Evolutionary conservation across 1,284 basidiomycete genomes (phyloP).

Genomic region (Farysia itapuensis): DNA sequence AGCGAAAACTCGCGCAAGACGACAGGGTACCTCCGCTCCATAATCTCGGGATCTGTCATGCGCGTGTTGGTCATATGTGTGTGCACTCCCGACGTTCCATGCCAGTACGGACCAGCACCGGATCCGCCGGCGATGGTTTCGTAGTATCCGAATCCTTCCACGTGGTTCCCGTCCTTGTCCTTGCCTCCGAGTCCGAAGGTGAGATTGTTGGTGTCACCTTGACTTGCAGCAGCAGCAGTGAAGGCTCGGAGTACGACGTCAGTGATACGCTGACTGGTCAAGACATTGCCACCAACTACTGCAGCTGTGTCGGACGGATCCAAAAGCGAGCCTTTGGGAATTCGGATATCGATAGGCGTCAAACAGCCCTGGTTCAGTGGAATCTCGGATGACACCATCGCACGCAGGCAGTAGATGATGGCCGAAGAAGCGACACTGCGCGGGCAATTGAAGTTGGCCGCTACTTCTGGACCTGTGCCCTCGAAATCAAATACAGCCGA

Average conservation of each 20-base stretch:
- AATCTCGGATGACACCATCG: slow-evolving; percentile 88
- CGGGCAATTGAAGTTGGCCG: slow-evolving; percentile 81
- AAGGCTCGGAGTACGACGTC: slow-evolving; percentile 94
- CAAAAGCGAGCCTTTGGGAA: slow-evolving; percentile 78
- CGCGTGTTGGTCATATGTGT: slow-evolving; percentile 84
- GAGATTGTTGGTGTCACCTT: slow-evolving; percentile 84
- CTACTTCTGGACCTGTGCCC: slow-evolving; percentile 78
- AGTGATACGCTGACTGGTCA: slow-evolving; percentile 89
- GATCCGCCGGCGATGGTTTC: slow-evolving; percentile 92
- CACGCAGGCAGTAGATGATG: slow-evolving; percentile 88
- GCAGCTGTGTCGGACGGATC: slow-evolving; percentile 77
- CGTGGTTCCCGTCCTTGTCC: slow-evolving; percentile 73
- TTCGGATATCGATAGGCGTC: slow-evolving; percentile 69
- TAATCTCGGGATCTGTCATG: slow-evolving; percentile 79
- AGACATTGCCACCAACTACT: slow-evolving; percentile 88
- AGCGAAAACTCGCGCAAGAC: slow-evolving; percentile 79
- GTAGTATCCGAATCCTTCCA: slow-evolving; percentile 89
- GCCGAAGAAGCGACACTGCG: slow-evolving; percentile 80
- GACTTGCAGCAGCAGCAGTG: slow-evolving; percentile 85
- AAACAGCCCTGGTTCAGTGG: slow-evolving; percentile 92
- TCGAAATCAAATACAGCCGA: slow-evolving; percentile 86
- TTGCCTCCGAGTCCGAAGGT: slow-evolving; percentile 89
- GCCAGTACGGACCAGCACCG: slow-evolving; percentile 86
- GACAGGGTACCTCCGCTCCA: slow-evolving; percentile 87
- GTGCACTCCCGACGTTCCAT: slow-evolving; percentile 66